A percentile compares a stretch with the other conserved stretches of the same genome.
Evolutionary conservation across 2,329 filamentous ascomycete genomes (phyloP).

Genomic region (Colletotrichum spaethianum): DNA sequence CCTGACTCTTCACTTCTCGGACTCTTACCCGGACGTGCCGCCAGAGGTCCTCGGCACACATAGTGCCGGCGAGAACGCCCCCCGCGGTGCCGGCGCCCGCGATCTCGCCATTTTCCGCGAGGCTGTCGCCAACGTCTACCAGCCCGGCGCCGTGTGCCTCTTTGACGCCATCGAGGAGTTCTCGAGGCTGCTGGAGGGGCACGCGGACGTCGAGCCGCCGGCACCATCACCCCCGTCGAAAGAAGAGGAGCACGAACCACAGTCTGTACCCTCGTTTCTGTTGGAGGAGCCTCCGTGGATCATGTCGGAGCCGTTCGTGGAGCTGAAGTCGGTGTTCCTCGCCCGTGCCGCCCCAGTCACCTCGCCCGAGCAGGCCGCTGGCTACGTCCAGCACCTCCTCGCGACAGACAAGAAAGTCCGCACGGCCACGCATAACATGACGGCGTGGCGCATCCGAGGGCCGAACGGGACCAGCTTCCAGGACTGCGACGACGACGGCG

Average conservation of each 20-base stretch:
- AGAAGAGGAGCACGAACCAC: constrained; percentile 44
- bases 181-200: constrained; percentile 40
- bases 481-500: constrained; percentile 96
- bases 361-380: constrained; percentile 78
- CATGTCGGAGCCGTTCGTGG: constrained; percentile 79
- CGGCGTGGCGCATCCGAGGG: constrained; percentile 86
- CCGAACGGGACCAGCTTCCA: constrained; percentile 75
- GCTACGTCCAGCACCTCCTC: constrained; percentile 81
- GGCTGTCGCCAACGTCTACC: constrained; percentile 77
- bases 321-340: constrained; percentile 91
- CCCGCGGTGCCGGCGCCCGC: constrained; percentile 79
- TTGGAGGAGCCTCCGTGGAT: constrained; percentile 72
- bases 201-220: constrained; percentile 33
- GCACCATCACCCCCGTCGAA: not conserved
- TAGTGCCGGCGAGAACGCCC: constrained; percentile 77
- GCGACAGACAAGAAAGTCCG: constrained; percentile 87
- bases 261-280: not conserved
- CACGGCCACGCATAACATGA: constrained; percentile 95
- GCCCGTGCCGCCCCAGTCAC: constrained; percentile 81
- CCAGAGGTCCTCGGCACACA: constrained; percentile 84
- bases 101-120: constrained; percentile 79
- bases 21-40: constrained; percentile 80
- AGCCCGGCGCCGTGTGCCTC: constrained; percentile 83
- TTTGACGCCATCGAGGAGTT: constrained; percentile 92
- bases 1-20: constrained; percentile 77